Percentiles rank a stretch among this genome's conserved stretches.
These are phyloP conservation scores for Trifolium repens DNA, from an alignment of 306 rosid genomes.

Conservation along the genomic window DNA sequence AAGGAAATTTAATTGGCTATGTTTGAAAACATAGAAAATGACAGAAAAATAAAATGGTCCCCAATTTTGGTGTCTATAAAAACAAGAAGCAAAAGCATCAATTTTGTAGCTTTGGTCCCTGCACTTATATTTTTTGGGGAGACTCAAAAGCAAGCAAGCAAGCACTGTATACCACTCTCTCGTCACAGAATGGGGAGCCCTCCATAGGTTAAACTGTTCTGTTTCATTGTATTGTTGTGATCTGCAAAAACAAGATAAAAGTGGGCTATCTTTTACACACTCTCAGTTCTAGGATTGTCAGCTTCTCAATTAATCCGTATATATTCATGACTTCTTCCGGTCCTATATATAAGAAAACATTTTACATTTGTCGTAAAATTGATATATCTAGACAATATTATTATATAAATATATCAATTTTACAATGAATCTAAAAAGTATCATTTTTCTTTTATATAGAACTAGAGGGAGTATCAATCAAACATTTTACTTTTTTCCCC, in stretches of 20 bases:
- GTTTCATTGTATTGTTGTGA: slow-evolving; percentile 50
- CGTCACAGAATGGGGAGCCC: slow-evolving; percentile 50
- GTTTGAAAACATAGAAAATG: slow-evolving; percentile 17
- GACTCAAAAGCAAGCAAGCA: not conserved
- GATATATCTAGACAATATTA: too few relatives aligned
- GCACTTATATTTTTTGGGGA: not conserved
- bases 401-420: too few relatives aligned
- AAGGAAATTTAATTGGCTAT: slow-evolving; percentile 2
- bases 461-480: slow-evolving; percentile 1
- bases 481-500: slow-evolving; percentile 53
- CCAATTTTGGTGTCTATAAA: not conserved
- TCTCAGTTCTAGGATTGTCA: slow-evolving; percentile 82
- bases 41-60: slow-evolving; percentile 16
- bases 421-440: too few relatives aligned
- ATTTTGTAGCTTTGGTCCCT: not conserved
- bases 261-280: slow-evolving; percentile 79
- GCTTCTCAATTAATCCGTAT: slow-evolving; percentile 33
- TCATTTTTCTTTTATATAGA: too few relatives aligned
- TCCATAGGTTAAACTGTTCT: slow-evolving; percentile 56
- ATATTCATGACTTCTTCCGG: not conserved
- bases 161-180: slow-evolving; percentile 20
- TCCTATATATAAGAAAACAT: too few relatives aligned
- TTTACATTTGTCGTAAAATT: too few relatives aligned
- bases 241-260: slow-evolving; percentile 61
- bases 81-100: slow-evolving; percentile 3